Evolutionary conservation across 805 yeast genomes (phyloP).

Genomic region (Zygoascus tannicola): DNA sequence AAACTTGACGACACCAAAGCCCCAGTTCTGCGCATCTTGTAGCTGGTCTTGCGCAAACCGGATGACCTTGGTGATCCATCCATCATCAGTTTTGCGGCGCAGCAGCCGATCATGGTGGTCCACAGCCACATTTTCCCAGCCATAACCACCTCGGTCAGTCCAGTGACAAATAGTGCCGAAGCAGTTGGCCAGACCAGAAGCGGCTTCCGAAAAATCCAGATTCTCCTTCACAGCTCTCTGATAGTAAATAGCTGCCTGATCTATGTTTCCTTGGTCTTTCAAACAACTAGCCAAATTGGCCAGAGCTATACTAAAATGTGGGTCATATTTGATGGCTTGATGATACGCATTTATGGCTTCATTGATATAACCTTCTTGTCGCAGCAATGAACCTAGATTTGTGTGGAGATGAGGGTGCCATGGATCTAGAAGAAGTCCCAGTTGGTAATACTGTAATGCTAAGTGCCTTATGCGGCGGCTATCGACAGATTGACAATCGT

Average conservation of each 20-base stretch:
- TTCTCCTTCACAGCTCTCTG: slow-evolving; percentile 23
- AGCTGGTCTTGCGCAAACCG: slow-evolving; percentile 20
- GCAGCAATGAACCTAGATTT: slow-evolving; percentile 25
- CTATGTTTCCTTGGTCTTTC: slow-evolving; percentile 25
- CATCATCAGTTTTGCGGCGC: slow-evolving; percentile 6
- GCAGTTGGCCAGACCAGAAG: slow-evolving; percentile 25
- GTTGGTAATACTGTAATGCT: slow-evolving; percentile 24
- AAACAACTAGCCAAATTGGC: slow-evolving; percentile 27
- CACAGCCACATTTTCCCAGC: slow-evolving; percentile 21
- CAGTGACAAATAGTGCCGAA: slow-evolving; percentile 26
- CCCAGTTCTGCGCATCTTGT: slow-evolving; percentile 21
- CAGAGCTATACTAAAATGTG: slow-evolving; percentile 25
- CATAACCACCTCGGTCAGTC: slow-evolving; percentile 25
- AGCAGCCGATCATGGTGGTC: slow-evolving; percentile 20
- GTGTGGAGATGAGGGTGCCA: slow-evolving; percentile 29
- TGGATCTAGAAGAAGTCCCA: slow-evolving; percentile 24
- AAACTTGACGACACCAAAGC: slow-evolving; percentile 18
- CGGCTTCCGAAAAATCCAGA: slow-evolving; percentile 26
- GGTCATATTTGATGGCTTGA: slow-evolving; percentile 24
- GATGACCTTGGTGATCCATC: slow-evolving; percentile 23
- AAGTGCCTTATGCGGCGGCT: slow-evolving; percentile 9
- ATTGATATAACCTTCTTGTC: slow-evolving; percentile 24
- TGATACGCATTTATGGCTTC: slow-evolving; percentile 26
- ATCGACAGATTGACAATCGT: background rate
- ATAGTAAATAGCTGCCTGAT: slow-evolving; percentile 24